Base-by-base conservation (phyloP, 2,329 filamentous ascomycete genomes). In the Aulographum hederae region DNA sequence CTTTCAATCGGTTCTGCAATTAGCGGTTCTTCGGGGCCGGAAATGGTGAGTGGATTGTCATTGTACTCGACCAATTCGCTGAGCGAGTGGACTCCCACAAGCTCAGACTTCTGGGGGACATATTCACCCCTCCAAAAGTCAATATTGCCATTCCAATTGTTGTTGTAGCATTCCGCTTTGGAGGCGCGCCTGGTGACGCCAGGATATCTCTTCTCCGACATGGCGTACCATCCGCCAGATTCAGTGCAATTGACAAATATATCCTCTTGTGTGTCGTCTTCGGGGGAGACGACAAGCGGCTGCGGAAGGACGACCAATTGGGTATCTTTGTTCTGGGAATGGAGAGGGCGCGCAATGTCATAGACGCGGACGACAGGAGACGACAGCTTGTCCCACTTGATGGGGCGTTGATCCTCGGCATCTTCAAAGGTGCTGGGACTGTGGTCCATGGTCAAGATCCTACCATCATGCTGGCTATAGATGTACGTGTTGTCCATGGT, bases 401-500 rank as follows among this genome's bases (percentile, higher is more conserved):
- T 35, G n/a, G 21, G 21, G 8, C 21, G 13, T 39, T 14, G 3
- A 36, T 40, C 30, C 41, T 43, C 32, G n/a, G 27, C 28, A 2
- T 27, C 33, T 31, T 38, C 36, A 13, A 35, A 28, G 28, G 56
- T 52, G 2, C 58, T 48, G 13, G 61, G 56, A 12, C 67, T 68
- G 40, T 78, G 70, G 43, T 86, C 78, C 37, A 89, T 76, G 1
- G 80, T 79, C 43, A 85, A 76, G 2, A 93, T 69, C 23, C 74
- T 71, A 26, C 89, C 89, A 42, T 95, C 80, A 44, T 84, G 79
- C 43, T 74, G 73, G 41, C 77, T 81, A 41, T 86, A 86, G 31
- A 95, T 76, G 53, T 95, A 94, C 38, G 78, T 78, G 41, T 79
- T 74, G 50, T 95, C 85, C 48, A 85, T 75, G 1, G 84, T 82